Percentiles rank a stretch among this genome's conserved stretches.
Evolutionary conservation across 176 grass and related monocot genomes (phyloP).

Genomic region (Echinochloa phyllopogon): DNA sequence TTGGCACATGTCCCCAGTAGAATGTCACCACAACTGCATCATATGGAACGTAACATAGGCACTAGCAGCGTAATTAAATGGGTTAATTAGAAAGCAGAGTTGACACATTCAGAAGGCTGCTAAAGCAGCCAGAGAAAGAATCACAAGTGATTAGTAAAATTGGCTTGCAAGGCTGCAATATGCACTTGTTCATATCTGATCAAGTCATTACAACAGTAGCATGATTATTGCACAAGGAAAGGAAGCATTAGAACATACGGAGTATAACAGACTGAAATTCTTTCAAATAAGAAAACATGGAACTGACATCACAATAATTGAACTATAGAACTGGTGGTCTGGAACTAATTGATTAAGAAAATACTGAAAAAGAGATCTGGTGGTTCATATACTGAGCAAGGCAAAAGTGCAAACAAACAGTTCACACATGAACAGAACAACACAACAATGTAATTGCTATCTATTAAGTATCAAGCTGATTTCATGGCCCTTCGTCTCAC

Average conservation of each 20-base stretch:
- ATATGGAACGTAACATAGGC: constrained; percentile 27
- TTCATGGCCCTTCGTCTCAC: not conserved
- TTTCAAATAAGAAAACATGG: not conserved
- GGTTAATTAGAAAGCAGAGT: constrained; percentile 32
- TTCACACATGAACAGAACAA: not conserved
- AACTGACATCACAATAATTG: not conserved
- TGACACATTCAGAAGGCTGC: constrained; percentile 33
- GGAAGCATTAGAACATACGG: not conserved
- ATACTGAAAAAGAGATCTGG: not conserved
- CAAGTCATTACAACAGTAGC: not conserved
- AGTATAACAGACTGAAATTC: not conserved
- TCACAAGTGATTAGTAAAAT: constrained; percentile 10
- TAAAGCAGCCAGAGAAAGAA: constrained; percentile 21
- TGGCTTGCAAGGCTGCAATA: not conserved
- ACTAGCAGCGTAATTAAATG: constrained; percentile 26
- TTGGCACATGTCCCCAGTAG: constrained; percentile 52
- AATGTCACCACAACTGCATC: constrained; percentile 48
- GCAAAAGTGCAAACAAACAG: not conserved
- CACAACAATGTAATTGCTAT: not conserved
- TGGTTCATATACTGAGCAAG: not conserved
- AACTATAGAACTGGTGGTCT: not conserved
- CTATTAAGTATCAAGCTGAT: not conserved
- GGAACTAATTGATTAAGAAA: too few species aligned
- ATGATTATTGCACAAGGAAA: not conserved
- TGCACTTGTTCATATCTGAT: not conserved